A percentile compares a stretch with the other conserved stretches of the same genome.
phyloP scores from a whole-genome alignment of 2,329 filamentous ascomycete genomes.

The Bipolaris victoriae region DNA sequence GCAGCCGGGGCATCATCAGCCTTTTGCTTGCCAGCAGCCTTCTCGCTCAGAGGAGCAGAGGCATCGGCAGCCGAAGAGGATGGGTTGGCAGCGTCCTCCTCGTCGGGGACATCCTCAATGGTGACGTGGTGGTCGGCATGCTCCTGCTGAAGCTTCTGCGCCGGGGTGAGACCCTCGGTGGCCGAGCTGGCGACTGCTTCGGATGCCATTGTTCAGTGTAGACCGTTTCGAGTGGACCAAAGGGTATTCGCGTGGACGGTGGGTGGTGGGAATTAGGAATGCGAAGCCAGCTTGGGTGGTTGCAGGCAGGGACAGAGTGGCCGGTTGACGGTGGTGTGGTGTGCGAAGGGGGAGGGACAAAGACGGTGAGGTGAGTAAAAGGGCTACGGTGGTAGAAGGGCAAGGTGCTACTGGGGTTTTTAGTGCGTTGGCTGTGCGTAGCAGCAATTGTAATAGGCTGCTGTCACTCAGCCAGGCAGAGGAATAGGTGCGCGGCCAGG shows the following conservation, averaged over 20 bases:
- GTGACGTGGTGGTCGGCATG: constrained; percentile 68
- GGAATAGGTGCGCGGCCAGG: constrained; percentile 7
- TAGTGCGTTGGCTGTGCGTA: constrained; percentile 16
- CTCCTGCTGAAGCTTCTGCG: constrained; percentile 69
- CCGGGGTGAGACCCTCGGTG: constrained; percentile 48
- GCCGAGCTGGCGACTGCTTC: constrained; percentile 44
- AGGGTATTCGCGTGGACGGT: constrained; percentile 46
- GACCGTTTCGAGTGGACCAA: constrained; percentile 48
- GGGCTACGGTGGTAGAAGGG: neutral
- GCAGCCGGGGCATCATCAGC: constrained; percentile 55
- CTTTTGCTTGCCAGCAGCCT: constrained; percentile 73
- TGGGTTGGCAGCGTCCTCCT: constrained; percentile 70
- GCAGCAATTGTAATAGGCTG: constrained; percentile 13
- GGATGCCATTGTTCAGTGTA: constrained; percentile 49
- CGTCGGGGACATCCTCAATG: constrained; percentile 81
- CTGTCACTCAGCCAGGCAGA: constrained; percentile 17
- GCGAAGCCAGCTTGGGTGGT: constrained; percentile 36
- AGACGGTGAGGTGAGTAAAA: constrained; percentile 5
- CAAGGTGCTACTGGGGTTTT: neutral
- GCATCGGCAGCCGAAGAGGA: constrained; percentile 48
- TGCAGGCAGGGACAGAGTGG: neutral
- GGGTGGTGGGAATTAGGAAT: constrained; percentile 33
- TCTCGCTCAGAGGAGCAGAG: constrained; percentile 59
- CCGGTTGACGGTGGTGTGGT: neutral
- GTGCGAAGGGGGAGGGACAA: neutral